Evolutionary conservation across 345 rosid genomes (phyloP).

Genomic region (Camelina neglecta): DNA sequence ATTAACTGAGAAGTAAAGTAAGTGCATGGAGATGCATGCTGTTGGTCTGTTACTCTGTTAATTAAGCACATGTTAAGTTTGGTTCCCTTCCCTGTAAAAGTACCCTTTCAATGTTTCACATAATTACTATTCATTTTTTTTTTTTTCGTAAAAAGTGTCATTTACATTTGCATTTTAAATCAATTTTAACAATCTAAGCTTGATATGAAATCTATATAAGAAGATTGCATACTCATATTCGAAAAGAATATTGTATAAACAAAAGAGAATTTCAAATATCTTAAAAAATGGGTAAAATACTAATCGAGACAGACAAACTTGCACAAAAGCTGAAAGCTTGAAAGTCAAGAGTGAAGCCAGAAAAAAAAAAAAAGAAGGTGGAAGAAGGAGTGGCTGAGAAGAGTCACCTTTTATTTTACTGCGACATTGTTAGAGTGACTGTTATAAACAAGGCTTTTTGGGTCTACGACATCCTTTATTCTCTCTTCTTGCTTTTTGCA

Average conservation of each 20-base stretch:
- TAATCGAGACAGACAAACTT: not conserved
- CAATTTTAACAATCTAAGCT: not conserved
- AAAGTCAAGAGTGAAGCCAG: not conserved
- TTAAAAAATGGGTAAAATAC: not conserved
- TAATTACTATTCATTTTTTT: not conserved
- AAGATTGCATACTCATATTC: not conserved
- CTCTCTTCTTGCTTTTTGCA: slow-evolving; percentile 31
- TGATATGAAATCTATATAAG: not conserved
- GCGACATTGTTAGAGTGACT: slow-evolving; percentile 21
- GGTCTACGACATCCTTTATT: slow-evolving; percentile 21
- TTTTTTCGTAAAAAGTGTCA: not conserved
- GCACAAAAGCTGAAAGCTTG: slow-evolving; percentile 17
- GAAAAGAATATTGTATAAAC: not conserved
- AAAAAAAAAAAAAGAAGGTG: not conserved
- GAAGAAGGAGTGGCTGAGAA: slow-evolving; percentile 12
- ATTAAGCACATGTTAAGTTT: not conserved
- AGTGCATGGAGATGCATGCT: slow-evolving; percentile 15
- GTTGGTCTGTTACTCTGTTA: not conserved
- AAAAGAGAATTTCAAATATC: not conserved
- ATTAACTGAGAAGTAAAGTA: slow-evolving; percentile 12
- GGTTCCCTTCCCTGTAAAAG: not conserved
- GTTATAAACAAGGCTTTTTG: slow-evolving; percentile 5
- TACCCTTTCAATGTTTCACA: not conserved
- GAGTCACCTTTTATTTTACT: slow-evolving; percentile 1
- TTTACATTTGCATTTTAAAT: no score